Conservation (phyloP, 257 asterid genomes). For the Ballota nigra region DNA sequence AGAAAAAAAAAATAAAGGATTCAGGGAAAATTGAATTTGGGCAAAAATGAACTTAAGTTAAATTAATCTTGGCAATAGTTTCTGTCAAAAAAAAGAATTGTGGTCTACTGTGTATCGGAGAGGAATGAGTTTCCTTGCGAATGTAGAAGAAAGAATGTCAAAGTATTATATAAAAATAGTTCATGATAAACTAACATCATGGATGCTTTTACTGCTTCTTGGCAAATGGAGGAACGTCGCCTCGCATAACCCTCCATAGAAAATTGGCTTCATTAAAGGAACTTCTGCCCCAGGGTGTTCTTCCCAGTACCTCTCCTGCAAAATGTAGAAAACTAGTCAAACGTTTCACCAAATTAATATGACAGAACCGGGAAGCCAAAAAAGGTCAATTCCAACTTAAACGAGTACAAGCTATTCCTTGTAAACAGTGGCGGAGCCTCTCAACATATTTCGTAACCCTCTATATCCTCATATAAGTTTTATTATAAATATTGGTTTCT, state of each 20-base stretch:
- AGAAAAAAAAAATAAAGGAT: too few species aligned
- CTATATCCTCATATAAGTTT: not conserved
- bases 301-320: slow-evolving; percentile 90
- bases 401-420: not conserved
- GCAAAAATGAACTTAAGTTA: too few species aligned
- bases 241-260: slow-evolving; percentile 90
- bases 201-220: slow-evolving; percentile 32
- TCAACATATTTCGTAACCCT: not conserved
- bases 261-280: slow-evolving; percentile 86
- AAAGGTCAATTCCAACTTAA: not conserved
- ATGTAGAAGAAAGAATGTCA: too few species aligned
- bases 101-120: too few species aligned
- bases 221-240: slow-evolving; percentile 61
- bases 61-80: too few species aligned
- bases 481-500: too few species aligned
- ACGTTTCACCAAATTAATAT: not conserved
- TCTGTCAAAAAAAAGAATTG: too few species aligned
- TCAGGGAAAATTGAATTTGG: too few species aligned
- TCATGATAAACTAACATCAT: not conserved
- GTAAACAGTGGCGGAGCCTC: too few species aligned
- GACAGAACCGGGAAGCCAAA: too few species aligned
- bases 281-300: slow-evolving; percentile 83
- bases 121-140: too few species aligned
- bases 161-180: too few species aligned
- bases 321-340: not conserved